Evolutionary conservation across 2,329 filamentous ascomycete genomes (phyloP).

Genomic region (Talaromyces pinophilus): DNA sequence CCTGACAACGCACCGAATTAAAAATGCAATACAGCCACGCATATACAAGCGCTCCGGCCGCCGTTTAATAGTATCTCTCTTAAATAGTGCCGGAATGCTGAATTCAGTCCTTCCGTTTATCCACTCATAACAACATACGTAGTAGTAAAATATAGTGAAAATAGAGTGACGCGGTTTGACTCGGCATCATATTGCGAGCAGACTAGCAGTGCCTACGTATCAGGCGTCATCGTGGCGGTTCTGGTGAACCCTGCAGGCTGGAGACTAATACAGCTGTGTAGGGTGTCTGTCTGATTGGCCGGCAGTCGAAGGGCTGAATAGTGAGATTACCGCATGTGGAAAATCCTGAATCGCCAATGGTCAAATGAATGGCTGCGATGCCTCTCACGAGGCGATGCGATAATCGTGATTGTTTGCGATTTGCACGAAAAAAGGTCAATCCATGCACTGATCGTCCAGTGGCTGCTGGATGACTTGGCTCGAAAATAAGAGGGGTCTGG

Average conservation of each 20-base stretch:
- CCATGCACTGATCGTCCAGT: conserved; percentile 18
- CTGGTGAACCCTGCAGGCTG: neutral
- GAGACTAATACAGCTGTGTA: neutral
- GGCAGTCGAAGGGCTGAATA: neutral
- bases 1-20: conserved; percentile 6
- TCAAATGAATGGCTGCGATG: conserved; percentile 6
- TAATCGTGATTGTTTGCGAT: neutral
- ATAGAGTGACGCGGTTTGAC: neutral
- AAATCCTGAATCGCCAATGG: neutral
- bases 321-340: conserved; percentile 1
- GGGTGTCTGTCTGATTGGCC: neutral
- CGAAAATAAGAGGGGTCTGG: neutral
- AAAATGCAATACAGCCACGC: neutral
- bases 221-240: conserved; percentile 9
- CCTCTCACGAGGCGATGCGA: neutral
- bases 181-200: neutral
- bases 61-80: conserved; percentile 19
- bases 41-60: conserved; percentile 20
- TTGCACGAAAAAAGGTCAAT: neutral
- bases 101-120: neutral
- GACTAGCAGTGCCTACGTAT: neutral
- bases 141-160: neutral
- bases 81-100: neutral
- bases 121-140: neutral
- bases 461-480: conserved; percentile 16